Evolutionary conservation across 805 yeast species (phyloP).

Genomic region (Nakazawaea siamensis): DNA sequence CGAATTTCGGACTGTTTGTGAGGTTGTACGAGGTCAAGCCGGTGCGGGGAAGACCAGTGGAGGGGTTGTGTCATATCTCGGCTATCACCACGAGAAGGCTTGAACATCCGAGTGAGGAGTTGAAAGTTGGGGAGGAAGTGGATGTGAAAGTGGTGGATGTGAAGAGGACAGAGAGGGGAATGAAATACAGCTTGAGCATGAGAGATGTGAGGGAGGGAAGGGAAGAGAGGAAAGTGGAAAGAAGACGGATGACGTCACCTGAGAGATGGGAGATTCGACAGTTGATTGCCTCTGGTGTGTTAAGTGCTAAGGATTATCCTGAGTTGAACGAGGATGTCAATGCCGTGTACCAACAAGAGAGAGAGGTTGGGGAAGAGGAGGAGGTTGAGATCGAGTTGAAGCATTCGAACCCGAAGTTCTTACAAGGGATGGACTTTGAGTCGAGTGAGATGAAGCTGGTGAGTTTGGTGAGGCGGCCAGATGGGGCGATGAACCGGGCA

Average conservation of each 20-base stretch:
- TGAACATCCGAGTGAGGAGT: constrained; percentile 49
- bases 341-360: constrained; percentile 20
- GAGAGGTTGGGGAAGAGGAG: constrained; percentile 12
- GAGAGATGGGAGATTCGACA: constrained; percentile 90
- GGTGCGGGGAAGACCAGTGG: constrained; percentile 17
- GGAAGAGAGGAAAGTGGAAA: neutral
- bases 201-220: constrained; percentile 33
- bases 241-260: constrained; percentile 61
- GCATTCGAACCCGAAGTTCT: constrained; percentile 62
- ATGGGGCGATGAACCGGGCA: constrained; percentile 68
- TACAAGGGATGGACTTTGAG: constrained; percentile 44
- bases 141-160: constrained; percentile 49
- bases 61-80: constrained; percentile 75
- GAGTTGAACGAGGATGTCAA: constrained; percentile 33
- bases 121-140: constrained; percentile 51
- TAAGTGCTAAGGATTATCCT: constrained; percentile 59
- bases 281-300: constrained; percentile 71
- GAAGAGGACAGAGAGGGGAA: constrained; percentile 19
- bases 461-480: constrained; percentile 60
- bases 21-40: constrained; percentile 32
- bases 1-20: constrained; percentile 75
- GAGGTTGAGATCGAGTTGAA: constrained; percentile 50
- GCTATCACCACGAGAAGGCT: constrained; percentile 48
- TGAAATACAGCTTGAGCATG: constrained; percentile 56
- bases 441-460: constrained; percentile 37